Percentiles rank a stretch among this genome's conserved stretches.
phyloP scores from a whole-genome alignment of 2,329 filamentous ascomycete species.

The Neophaeococcomyces aloes region DNA sequence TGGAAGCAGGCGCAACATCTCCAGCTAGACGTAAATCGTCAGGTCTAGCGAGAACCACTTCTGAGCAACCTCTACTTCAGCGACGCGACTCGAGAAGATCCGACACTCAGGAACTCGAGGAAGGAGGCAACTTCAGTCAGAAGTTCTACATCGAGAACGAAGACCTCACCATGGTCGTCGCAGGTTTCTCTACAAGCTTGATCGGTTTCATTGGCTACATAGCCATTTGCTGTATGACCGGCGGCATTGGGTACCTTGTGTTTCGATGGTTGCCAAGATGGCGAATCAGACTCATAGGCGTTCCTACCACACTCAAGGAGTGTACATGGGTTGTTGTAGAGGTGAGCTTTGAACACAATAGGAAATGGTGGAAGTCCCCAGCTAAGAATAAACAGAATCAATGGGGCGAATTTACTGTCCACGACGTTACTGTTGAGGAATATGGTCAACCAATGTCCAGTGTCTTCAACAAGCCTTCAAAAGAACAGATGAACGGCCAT shows the following conservation, averaged over 20 bases:
- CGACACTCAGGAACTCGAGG: conserved; percentile 50
- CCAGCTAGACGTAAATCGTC: conserved; percentile 28
- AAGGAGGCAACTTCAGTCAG: conserved; percentile 60
- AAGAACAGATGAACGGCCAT: conserved; percentile 51
- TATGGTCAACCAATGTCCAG: conserved; percentile 56
- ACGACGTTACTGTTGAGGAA: conserved; percentile 50
- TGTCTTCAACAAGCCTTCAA: conserved; percentile 43
- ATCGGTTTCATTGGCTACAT: conserved; percentile 60
- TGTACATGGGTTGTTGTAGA: conserved; percentile 91
- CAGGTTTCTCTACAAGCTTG: conserved; percentile 72
- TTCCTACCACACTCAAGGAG: conserved; percentile 55
- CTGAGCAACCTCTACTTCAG: conserved; percentile 54
- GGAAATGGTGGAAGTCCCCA: conserved; percentile 19
- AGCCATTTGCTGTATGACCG: conserved; percentile 57
- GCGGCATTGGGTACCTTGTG: conserved; percentile 71
- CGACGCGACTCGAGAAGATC: conserved; percentile 62
- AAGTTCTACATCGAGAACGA: conserved; percentile 91
- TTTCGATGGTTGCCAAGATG: conserved; percentile 84
- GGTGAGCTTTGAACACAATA: conserved; percentile 35
- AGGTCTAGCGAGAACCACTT: conserved; percentile 34
- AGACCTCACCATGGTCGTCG: conserved; percentile 85
- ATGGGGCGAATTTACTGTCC: conserved; percentile 84
- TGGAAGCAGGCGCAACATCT: conserved; percentile 27
- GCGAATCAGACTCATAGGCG: conserved; percentile 68
- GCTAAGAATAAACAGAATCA: conserved; percentile 55